Evolutionary conservation across 2,329 filamentous ascomycete species (phyloP), one percentile per base, ranked within the genome.

Genomic region (Plectosphaerella cucumerina): DNA sequence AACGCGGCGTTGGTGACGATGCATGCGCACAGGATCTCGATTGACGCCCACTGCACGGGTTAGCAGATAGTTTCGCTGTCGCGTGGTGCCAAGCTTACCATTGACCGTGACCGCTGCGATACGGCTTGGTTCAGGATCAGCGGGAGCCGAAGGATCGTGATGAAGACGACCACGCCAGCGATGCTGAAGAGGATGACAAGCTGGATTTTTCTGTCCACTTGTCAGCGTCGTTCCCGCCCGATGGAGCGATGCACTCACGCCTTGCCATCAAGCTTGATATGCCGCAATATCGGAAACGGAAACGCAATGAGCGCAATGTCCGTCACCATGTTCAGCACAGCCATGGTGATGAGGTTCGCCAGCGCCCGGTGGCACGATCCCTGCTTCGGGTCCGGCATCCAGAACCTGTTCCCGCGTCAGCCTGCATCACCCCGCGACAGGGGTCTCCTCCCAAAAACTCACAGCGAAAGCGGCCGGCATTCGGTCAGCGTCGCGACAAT

Each of bases 11-110:
- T 65, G 23, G 63, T 59, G 12, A 65, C 63, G 20, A 66, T 50
- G 37, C 63, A 66, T 2, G 61, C 62, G 54, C 63, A 65, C 1
- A 65, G 54, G n/a, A 65, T 65, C 53, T 65, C 63, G 39, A 66
- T 58, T 4, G 63, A 62, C 23, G 63, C 63, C 63, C 63, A 65
- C 63, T 65, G 26, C 17, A 14, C 18, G 22, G 2, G 3, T 3
- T n/a, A 51, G 18, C 44, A n/a, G 33, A 17, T 43, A 12, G 23
- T 8, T 15, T 6, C 14, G 6, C 3, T 4, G 12, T 17, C 8
- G 5, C 44, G 6, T 22, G 10, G 22, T 20, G 35, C 18, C 11
- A n/a, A n/a, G 20, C 12, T 11, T 49, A 64, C 62, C 59, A 63
- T 48, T 37, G 63, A 65, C 26, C 63, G 61, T 8, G 63, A 61